A percentile compares a stretch with the other conserved stretches of the same genome.
Conservation (phyloP, 306 rosid species). For the Cyclanthera cordifolia region DNA sequence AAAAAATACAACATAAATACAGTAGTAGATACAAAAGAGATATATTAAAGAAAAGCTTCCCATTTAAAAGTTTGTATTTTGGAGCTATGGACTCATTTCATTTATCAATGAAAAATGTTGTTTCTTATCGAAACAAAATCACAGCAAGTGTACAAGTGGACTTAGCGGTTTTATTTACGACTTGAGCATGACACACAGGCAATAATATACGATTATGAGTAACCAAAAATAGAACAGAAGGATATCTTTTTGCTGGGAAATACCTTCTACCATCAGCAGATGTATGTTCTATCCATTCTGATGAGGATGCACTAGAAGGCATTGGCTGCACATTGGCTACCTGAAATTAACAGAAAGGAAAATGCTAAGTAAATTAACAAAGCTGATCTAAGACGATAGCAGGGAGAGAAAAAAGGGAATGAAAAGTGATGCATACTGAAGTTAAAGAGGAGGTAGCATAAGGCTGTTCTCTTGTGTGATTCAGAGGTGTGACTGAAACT, state of each 20-base stretch:
- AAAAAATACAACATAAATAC: no score
- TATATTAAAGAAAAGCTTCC: no score
- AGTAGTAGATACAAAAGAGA: no score
- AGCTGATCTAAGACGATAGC: background rate
- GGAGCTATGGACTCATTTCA: no score
- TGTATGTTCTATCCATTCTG: slow-evolving; percentile 81
- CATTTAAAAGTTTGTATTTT: no score
- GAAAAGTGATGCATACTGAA: slow-evolving; percentile 34
- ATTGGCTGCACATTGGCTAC: slow-evolving; percentile 28
- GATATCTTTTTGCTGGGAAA: background rate
- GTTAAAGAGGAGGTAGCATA: slow-evolving; percentile 28
- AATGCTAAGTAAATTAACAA: background rate
- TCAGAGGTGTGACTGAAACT: slow-evolving; percentile 33
- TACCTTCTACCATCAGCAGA: slow-evolving; percentile 84
- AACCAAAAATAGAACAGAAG: background rate
- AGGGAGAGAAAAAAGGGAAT: background rate
- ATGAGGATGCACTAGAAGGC: slow-evolving; percentile 27
- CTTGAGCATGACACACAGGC: background rate
- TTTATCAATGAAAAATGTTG: no score
- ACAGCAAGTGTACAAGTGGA: background rate
- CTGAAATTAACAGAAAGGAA: slow-evolving; percentile 27
- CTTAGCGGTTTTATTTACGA: background rate
- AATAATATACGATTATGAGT: background rate
- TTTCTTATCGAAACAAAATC: background rate
- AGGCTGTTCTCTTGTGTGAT: slow-evolving; percentile 37